These are phyloP conservation scores for Croton setiger DNA, from an alignment of 441 rosid species.

Conservation along the genomic window DNA sequence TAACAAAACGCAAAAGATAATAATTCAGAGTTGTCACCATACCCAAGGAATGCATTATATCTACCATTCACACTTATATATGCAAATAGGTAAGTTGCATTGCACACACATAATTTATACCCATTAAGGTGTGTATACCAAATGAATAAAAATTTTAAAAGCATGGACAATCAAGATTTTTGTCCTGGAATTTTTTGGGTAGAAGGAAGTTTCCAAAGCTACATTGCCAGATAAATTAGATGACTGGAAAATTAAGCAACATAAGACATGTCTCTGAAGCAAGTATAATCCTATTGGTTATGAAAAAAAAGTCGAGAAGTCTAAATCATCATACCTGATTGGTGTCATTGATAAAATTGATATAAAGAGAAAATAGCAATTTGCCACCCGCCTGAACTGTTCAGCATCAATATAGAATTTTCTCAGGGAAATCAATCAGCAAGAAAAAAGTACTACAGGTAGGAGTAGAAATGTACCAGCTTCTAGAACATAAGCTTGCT, in stretches of 20 bases:
- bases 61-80: neutral
- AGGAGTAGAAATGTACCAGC: slow-evolving; percentile 4
- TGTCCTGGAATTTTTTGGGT: neutral
- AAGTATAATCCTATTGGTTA: slow-evolving; percentile 4
- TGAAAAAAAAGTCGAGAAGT: slow-evolving; percentile 9
- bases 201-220: neutral
- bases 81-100: neutral
- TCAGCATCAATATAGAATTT: slow-evolving; percentile 32
- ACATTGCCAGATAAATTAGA: neutral
- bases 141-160: neutral
- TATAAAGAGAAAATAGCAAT: slow-evolving; percentile 86
- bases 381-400: slow-evolving; percentile 99
- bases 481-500: neutral
- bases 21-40: neutral
- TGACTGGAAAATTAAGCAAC: neutral
- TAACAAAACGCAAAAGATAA: neutral
- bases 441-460: neutral
- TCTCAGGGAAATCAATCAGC: slow-evolving; percentile 33
- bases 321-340: slow-evolving; percentile 57
- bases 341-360: slow-evolving; percentile 92
- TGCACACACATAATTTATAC: neutral
- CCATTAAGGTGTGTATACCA: neutral
- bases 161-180: neutral
- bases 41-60: neutral
- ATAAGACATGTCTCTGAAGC: neutral